Percentiles rank a stretch among this genome's conserved stretches.
Conservation (phyloP, 225 moss, liverwort and hornwort species). For the Marchantia paleacea region DNA sequence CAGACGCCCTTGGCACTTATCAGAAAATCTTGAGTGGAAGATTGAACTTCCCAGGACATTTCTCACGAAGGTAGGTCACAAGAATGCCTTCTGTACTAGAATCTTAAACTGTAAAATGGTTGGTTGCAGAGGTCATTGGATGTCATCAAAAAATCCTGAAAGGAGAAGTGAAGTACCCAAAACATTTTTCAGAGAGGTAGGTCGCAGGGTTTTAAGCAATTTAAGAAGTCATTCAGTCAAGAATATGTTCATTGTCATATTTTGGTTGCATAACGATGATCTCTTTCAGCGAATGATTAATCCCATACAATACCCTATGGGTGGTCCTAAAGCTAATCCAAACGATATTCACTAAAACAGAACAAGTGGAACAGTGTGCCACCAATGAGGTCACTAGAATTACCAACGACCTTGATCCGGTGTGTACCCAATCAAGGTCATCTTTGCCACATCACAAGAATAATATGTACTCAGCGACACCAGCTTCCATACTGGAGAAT, state of each 20-base stretch:
- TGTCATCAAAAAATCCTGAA: conserved; percentile 53
- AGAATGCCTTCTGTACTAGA: conserved; percentile 2
- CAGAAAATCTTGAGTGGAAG: conserved; percentile 72
- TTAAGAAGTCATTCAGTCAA: background rate
- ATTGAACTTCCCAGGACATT: conserved; percentile 84
- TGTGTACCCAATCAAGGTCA: background rate
- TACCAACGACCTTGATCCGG: no score
- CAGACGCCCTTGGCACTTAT: conserved; percentile 92
- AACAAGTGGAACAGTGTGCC: no score
- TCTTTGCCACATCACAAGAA: background rate
- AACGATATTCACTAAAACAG: no score
- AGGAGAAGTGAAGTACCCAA: conserved; percentile 52
- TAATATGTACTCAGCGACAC: background rate
- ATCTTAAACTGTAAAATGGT: conserved; percentile 11
- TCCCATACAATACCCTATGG: background rate
- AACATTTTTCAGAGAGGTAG: conserved; percentile 49
- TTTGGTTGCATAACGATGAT: background rate
- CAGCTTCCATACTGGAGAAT: background rate
- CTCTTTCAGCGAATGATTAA: background rate
- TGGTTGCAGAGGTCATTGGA: conserved; percentile 44
- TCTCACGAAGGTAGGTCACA: conserved; percentile 75
- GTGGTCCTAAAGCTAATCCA: background rate
- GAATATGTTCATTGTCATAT: background rate
- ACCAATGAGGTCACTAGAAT: no score
- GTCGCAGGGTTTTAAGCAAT: conserved; percentile 9